Evolutionary conservation across 2,329 filamentous ascomycete species (phyloP).

Genomic region (Alternaria solani): DNA sequence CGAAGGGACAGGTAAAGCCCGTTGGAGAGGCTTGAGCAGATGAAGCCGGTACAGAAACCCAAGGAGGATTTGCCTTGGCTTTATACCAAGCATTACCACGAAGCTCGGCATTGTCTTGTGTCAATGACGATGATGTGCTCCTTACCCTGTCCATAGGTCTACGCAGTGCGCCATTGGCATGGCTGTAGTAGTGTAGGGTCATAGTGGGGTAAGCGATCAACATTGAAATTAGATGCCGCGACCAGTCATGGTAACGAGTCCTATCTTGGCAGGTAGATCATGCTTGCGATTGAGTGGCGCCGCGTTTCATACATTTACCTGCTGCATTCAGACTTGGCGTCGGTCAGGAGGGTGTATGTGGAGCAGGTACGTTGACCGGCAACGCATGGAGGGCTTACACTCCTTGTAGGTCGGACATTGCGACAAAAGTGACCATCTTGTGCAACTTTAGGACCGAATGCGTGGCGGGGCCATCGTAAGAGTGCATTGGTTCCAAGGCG

Average conservation of each 20-base stretch:
- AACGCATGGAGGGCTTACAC: slow-evolving; percentile 8
- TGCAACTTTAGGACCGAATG: slow-evolving; percentile 17
- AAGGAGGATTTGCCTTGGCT: slow-evolving; percentile 33
- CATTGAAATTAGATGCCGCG: slow-evolving; percentile 36
- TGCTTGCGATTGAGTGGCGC: slow-evolving; percentile 23
- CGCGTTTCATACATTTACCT: slow-evolving; percentile 33
- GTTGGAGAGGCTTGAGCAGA: slow-evolving; percentile 14
- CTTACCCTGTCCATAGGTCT: slow-evolving; percentile 15
- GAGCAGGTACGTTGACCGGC: slow-evolving; percentile 5
- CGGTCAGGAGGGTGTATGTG: neutral
- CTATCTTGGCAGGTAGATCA: slow-evolving; percentile 43
- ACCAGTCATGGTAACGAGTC: slow-evolving; percentile 30
- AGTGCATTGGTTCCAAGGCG: slow-evolving; percentile 12
- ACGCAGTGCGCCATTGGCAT: slow-evolving; percentile 16
- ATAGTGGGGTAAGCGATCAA: slow-evolving; percentile 26
- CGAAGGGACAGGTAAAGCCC: slow-evolving; percentile 24
- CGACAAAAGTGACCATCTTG: slow-evolving; percentile 19
- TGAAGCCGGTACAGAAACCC: slow-evolving; percentile 21
- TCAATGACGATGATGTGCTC: slow-evolving; percentile 16
- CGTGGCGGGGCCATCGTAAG: neutral
- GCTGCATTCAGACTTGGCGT: slow-evolving; percentile 36
- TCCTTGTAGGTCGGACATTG: slow-evolving; percentile 8
- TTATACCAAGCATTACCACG: slow-evolving; percentile 37
- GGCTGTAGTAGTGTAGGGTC: slow-evolving; percentile 11
- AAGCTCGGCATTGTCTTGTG: slow-evolving; percentile 21